phyloP scores from a whole-genome alignment of 345 rosid species.

The Mallotus nudiflorus region DNA sequence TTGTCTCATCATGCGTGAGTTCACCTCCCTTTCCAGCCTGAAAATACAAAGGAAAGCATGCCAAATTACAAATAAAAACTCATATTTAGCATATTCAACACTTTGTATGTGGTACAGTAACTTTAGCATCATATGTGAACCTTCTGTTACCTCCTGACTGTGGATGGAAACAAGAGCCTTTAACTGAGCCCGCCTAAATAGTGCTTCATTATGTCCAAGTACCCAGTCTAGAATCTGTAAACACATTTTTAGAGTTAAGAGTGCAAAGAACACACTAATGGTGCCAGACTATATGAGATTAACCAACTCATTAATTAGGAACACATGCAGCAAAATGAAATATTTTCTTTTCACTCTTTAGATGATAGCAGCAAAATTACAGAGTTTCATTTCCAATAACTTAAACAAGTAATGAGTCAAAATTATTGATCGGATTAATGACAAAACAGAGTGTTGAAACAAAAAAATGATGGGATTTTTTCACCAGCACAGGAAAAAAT shows the following conservation, averaged over 20 bases:
- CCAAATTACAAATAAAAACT: constrained; percentile 24
- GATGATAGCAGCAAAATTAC: neutral
- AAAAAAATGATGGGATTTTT: neutral
- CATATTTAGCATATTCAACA: neutral
- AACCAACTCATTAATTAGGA: neutral
- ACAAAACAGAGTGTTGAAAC: neutral
- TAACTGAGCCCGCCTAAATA: constrained; percentile 93
- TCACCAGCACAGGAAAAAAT: neutral
- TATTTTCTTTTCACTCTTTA: neutral
- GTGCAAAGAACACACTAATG: neutral
- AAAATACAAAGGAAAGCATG: constrained; percentile 28
- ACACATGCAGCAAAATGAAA: neutral
- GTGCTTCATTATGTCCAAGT: constrained; percentile 85
- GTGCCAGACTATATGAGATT: neutral
- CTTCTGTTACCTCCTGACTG: constrained; percentile 66
- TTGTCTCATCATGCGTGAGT: constrained; percentile 93
- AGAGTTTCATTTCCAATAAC: neutral
- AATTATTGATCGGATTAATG: neutral
- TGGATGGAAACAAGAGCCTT: constrained; percentile 96
- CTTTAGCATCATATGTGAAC: constrained; percentile 5
- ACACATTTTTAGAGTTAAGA: constrained; percentile 10
- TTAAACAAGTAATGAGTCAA: too few species aligned
- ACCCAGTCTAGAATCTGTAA: constrained; percentile 79
- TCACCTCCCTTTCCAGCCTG: constrained; percentile 99
- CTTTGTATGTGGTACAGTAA: neutral